These are phyloP conservation scores for Phaeosphaeriaceae sp. DNA, from an alignment of 2,329 filamentous ascomycete species.

Conservation along the genomic window DNA sequence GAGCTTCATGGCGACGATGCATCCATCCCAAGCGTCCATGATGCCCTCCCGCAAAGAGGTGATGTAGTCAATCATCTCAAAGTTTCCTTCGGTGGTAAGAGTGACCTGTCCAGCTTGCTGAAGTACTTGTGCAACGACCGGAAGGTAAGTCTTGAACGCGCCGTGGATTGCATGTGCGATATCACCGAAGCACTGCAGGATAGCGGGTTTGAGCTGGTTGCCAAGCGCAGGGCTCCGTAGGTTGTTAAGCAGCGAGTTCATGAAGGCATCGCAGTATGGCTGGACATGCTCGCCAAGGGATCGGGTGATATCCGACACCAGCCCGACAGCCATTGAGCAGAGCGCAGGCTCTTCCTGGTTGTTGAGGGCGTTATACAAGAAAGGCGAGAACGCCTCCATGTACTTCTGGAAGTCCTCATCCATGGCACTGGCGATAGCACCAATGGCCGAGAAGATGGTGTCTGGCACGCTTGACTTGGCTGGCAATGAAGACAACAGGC, in stretches of 20 bases:
- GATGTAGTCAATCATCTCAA: slow-evolving; percentile 97
- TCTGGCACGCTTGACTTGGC: slow-evolving; percentile 94
- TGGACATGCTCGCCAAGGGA: slow-evolving; percentile 89
- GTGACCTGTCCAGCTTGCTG: slow-evolving; percentile 90
- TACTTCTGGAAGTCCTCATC: slow-evolving; percentile 96
- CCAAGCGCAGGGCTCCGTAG: slow-evolving; percentile 85
- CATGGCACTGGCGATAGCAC: slow-evolving; percentile 87
- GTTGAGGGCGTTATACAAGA: slow-evolving; percentile 89
- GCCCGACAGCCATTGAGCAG: slow-evolving; percentile 95
- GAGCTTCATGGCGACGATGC: slow-evolving; percentile 90
- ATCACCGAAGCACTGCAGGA: slow-evolving; percentile 96
- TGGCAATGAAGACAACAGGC: slow-evolving; percentile 77
- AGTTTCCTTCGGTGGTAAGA: slow-evolving; percentile 78
- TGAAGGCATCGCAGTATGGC: slow-evolving; percentile 95
- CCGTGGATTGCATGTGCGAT: slow-evolving; percentile 93
- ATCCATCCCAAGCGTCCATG: slow-evolving; percentile 98
- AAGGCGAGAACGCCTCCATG: slow-evolving; percentile 94
- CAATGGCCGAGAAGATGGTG: slow-evolving; percentile 89
- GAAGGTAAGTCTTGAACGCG: slow-evolving; percentile 90
- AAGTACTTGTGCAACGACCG: slow-evolving; percentile 90
- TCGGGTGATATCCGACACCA: slow-evolving; percentile 95
- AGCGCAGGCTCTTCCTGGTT: slow-evolving; percentile 95
- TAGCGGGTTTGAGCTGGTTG: slow-evolving; percentile 98
- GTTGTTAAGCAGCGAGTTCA: slow-evolving; percentile 97
- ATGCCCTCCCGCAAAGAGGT: slow-evolving; percentile 95